Evolutionary conservation across 2,329 filamentous ascomycete species (phyloP).

Genomic region (Alternaria tenuissima): DNA sequence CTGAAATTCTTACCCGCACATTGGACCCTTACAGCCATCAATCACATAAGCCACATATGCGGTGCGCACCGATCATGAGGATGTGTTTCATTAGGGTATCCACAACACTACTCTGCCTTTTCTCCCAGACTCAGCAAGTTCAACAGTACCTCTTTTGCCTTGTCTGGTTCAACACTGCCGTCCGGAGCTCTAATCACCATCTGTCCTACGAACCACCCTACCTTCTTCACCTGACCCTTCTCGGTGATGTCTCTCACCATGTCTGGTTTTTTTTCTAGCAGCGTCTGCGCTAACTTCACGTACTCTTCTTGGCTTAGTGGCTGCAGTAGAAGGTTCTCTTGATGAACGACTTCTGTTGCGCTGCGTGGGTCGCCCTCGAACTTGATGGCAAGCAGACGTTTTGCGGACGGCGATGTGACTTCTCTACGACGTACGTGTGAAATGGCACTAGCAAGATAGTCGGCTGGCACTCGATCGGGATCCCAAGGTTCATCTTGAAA

Average conservation of each 20-base stretch:
- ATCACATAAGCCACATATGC: neutral
- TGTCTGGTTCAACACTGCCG: constrained; percentile 68
- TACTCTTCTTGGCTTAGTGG: constrained; percentile 67
- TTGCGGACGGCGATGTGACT: constrained; percentile 65
- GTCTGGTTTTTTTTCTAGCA: constrained; percentile 63
- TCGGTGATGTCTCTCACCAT: constrained; percentile 67
- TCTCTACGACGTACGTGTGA: constrained; percentile 51
- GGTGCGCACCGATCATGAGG: neutral
- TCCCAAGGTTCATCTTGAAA: constrained; percentile 55
- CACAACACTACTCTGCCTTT: neutral
- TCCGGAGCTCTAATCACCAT: constrained; percentile 70
- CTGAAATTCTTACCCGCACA: neutral
- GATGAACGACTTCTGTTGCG: constrained; percentile 63
- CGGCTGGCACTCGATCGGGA: constrained; percentile 49
- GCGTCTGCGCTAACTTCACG: constrained; percentile 59
- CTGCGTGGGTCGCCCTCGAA: constrained; percentile 61
- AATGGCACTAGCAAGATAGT: constrained; percentile 56
- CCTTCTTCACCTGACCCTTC: constrained; percentile 69
- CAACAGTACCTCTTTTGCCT: constrained; percentile 64
- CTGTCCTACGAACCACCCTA: constrained; percentile 73
- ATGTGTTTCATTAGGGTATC: constrained; percentile 12
- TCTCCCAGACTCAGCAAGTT: constrained; percentile 52
- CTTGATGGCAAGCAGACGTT: constrained; percentile 64
- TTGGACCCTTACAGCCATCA: constrained; percentile 1
- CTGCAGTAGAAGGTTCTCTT: constrained; percentile 63